Evolutionary conservation across 192 early-diverging fungal species (phyloP).

Genomic region (Linnemannia schmuckeri): DNA sequence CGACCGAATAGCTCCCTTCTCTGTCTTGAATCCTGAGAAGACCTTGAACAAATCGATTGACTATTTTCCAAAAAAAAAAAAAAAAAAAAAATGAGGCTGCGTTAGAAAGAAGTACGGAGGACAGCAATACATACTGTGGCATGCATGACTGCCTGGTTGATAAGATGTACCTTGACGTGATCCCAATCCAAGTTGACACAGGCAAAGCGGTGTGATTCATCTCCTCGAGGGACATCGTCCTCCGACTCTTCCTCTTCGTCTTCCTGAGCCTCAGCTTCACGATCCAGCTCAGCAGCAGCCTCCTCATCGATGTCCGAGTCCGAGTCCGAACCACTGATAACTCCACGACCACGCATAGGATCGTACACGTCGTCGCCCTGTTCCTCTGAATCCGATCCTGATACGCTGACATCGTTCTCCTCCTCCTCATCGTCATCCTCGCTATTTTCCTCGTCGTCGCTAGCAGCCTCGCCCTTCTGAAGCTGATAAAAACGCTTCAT

Average conservation of each 20-base stretch:
- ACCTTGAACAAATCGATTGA: constrained; percentile 88
- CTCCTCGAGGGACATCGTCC: constrained; percentile 65
- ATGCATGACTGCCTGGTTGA: not conserved
- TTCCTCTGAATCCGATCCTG: constrained; percentile 51
- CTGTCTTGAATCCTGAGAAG: constrained; percentile 87
- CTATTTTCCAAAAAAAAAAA: constrained; percentile 31
- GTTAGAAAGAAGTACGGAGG: not conserved
- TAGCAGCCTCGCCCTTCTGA: constrained; percentile 61
- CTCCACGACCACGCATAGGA: constrained; percentile 85
- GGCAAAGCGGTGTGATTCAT: constrained; percentile 83
- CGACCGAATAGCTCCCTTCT: constrained; percentile 74
- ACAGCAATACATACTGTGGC: not conserved
- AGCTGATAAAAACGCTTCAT: constrained; percentile 84
- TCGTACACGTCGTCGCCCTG: constrained; percentile 64
- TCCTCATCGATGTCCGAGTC: constrained; percentile 65
- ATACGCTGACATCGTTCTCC: constrained; percentile 36
- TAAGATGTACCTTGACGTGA: constrained; percentile 75
- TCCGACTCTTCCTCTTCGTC: constrained; percentile 62
- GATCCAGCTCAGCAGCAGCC: constrained; percentile 54
- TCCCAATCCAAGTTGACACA: constrained; percentile 97
- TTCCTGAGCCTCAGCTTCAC: constrained; percentile 54
- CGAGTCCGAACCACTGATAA: constrained; percentile 71
- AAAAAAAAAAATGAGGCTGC: not conserved
- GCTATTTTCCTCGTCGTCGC: constrained; percentile 48
- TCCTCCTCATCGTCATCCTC: constrained; percentile 54